Evolutionary conservation across 768 basidiomycete species (phyloP), one percentile per base, ranked within the genome.

Genomic region (Ramaria rubella): DNA sequence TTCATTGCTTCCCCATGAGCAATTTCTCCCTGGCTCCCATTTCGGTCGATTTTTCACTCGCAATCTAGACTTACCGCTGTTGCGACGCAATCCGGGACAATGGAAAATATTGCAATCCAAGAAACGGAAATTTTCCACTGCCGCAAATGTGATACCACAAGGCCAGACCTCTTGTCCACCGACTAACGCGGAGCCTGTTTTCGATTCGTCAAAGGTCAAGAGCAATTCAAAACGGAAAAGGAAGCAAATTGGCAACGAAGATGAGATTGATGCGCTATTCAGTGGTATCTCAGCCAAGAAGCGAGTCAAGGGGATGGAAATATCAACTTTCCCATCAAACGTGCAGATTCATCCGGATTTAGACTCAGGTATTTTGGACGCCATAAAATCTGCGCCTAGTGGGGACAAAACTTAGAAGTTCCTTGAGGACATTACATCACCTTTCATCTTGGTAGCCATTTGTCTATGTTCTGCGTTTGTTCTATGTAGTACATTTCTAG

Each of bases 21-120:
- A 82, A 30, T 75, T 75, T 17, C 80, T 98, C 14, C 81, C 84
- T 0, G 83, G 76, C 9, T 91, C 90, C 0, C 86, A 80, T 66
- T 95, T 86, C 63, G 95, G 93, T 24, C 90, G 88, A 67, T 96
- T 83, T 75, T 93, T 98, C 61, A 81, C 81, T 24, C 78, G 86
- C 36, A 86, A 82, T 63, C 73, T 95, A 59, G 86, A 89, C 59
- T 69, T 98, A 6, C 79, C 87, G 62, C 71, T 97, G 23, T 77
- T 94, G 5, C 80, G 83, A 61, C 82, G 90, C 44, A 77, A 83
- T 50, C 87, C 90, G 3, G 83, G 90, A 3, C 87, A 92, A 52
- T 99, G 95, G 95, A 82, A 83, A 61, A 79, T 77, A 45, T 65
- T 82, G 61, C 88, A 94, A 65, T 74, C 84, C 3, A 64, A 65